Percentiles rank a stretch among this genome's conserved stretches.
Evolutionary conservation across 805 yeast genomes (phyloP).

Genomic region (Blastobotrys peoriensis): DNA sequence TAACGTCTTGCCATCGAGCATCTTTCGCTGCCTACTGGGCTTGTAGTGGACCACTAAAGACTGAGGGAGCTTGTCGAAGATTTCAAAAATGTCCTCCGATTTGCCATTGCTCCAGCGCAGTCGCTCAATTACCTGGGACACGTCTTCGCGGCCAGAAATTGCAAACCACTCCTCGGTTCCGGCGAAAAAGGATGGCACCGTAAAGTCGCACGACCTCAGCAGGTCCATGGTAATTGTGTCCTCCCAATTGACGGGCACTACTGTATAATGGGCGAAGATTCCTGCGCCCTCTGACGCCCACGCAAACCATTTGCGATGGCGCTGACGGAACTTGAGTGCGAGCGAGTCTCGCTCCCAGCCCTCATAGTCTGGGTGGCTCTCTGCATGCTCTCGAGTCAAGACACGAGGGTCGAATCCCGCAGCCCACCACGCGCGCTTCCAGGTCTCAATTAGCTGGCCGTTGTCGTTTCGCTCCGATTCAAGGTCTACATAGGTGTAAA

Average conservation of each 20-base stretch:
- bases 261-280: slow-evolving; percentile 20
- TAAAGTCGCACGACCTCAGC: slow-evolving; percentile 19
- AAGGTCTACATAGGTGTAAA: slow-evolving; percentile 13
- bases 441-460: slow-evolving; percentile 15
- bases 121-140: slow-evolving; percentile 7
- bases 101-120: slow-evolving; percentile 5
- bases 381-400: slow-evolving; percentile 16
- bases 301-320: slow-evolving; percentile 20
- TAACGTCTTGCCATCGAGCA: slow-evolving; percentile 8
- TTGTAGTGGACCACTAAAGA: slow-evolving; percentile 21
- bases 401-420: slow-evolving; percentile 26
- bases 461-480: slow-evolving; percentile 14
- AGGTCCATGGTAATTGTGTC: slow-evolving; percentile 6
- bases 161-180: slow-evolving; percentile 18
- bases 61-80: slow-evolving; percentile 8
- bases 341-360: slow-evolving; percentile 7
- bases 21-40: slow-evolving; percentile 11
- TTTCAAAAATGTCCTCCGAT: slow-evolving; percentile 2
- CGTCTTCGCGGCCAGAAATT: slow-evolving; percentile 10
- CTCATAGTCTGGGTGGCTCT: slow-evolving; percentile 14
- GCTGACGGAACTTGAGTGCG: background rate
- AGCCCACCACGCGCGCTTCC: slow-evolving; percentile 27
- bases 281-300: slow-evolving; percentile 24
- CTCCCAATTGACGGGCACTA: slow-evolving; percentile 20
- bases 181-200: slow-evolving; percentile 15